phyloP scores from a whole-genome alignment of 805 yeast species.

The Saturnispora sanitii region DNA sequence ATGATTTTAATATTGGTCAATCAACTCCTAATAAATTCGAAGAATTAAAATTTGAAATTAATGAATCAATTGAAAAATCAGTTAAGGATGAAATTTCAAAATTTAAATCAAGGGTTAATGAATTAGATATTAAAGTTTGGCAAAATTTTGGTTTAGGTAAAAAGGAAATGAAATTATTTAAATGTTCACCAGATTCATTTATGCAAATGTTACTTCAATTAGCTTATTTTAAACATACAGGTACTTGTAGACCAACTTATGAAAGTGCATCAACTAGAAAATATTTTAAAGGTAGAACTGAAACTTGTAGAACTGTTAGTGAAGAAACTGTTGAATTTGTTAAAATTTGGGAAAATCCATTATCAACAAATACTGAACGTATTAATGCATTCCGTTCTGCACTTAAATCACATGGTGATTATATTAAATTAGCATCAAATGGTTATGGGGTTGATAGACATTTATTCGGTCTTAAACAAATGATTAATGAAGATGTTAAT shows the following conservation, averaged over 20 bases:
- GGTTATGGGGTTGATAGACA: constrained; percentile 94
- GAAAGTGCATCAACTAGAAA: constrained; percentile 93
- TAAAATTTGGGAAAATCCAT: constrained; percentile 56
- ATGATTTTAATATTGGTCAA: constrained; percentile 12
- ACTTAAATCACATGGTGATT: constrained; percentile 59
- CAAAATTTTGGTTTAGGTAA: constrained; percentile 83
- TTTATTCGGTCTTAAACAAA: constrained; percentile 75
- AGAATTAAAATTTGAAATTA: constrained; percentile 48
- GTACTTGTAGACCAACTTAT: constrained; percentile 79
- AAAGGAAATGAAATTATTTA: constrained; percentile 70
- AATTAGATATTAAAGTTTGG: constrained; percentile 71
- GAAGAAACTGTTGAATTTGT: constrained; percentile 61
- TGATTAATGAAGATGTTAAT: constrained; percentile 40
- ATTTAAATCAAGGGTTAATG: constrained; percentile 43
- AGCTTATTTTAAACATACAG: constrained; percentile 77
- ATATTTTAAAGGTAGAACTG: constrained; percentile 86
- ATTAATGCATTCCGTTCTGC: constrained; percentile 63
- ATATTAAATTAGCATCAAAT: constrained; percentile 65
- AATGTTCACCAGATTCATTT: constrained; percentile 87
- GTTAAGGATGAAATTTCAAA: constrained; percentile 47
- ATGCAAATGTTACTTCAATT: constrained; percentile 86
- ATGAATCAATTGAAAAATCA: constrained; percentile 38
- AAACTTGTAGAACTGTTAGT: constrained; percentile 82
- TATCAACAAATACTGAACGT: constrained; percentile 44
- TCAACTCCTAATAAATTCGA: constrained; percentile 7